Conservation (phyloP, 257 asterid genomes). For the Petunia axillaris region DNA sequence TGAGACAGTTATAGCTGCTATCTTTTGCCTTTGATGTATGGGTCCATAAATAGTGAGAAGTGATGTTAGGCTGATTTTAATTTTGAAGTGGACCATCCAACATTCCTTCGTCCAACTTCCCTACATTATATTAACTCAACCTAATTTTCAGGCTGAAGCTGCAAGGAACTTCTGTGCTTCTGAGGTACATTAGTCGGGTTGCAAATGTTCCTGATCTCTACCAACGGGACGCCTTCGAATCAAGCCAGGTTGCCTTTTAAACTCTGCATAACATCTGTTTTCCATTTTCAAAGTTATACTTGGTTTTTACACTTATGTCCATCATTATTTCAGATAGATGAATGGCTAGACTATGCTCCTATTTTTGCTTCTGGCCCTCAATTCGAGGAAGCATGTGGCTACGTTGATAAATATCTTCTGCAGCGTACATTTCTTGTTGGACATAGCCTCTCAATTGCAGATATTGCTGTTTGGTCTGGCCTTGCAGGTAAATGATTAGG, state of each 20-base stretch:
- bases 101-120: not conserved
- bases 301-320: not conserved
- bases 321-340: constrained; percentile 63
- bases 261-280: not conserved
- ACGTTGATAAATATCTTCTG: constrained; percentile 64
- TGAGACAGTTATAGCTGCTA: too few relatives aligned
- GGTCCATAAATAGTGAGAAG: too few relatives aligned
- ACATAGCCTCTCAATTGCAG: constrained; percentile 72
- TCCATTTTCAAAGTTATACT: not conserved
- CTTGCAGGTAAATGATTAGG: constrained; percentile 66
- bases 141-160: constrained; percentile 59
- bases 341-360: constrained; percentile 82
- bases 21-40: too few relatives aligned
- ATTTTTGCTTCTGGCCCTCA: constrained; percentile 76
- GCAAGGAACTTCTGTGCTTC: constrained; percentile 57
- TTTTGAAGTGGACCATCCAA: not conserved
- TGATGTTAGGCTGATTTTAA: not conserved
- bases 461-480: constrained; percentile 82
- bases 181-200: constrained; percentile 68
- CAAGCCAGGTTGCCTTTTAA: constrained; percentile 58
- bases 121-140: constrained; percentile 24
- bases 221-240: constrained; percentile 53
- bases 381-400: constrained; percentile 87
- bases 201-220: constrained; percentile 53
- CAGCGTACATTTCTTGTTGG: constrained; percentile 73